Conservation (phyloP, 2,329 filamentous ascomycete genomes). For the Hymenoscyphus salicellus region DNA sequence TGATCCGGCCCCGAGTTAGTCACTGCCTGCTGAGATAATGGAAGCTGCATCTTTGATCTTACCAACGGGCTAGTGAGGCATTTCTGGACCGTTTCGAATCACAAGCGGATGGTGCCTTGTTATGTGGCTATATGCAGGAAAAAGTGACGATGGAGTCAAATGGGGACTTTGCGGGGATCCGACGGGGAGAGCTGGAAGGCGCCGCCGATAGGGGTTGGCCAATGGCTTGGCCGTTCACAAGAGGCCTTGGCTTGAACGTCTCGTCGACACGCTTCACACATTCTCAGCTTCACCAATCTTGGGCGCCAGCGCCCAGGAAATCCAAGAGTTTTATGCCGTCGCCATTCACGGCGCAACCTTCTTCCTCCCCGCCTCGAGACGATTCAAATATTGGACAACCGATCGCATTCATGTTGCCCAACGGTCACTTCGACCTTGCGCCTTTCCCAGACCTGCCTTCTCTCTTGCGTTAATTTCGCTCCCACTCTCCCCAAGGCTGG, state of each 20-base stretch:
- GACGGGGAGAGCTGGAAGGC: not conserved
- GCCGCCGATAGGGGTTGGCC: not conserved
- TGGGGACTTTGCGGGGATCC: conserved; percentile 2
- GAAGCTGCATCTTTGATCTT: not conserved
- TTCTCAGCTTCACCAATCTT: not conserved
- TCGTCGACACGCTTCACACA: not conserved
- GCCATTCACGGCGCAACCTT: not conserved
- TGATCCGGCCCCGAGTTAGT: not conserved
- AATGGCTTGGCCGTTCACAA: not conserved
- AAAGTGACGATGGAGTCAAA: not conserved
- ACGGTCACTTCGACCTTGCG: not conserved
- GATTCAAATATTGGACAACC: not conserved
- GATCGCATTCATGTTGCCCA: not conserved
- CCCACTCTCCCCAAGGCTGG: not conserved
- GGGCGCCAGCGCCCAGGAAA: not conserved
- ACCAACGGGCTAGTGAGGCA: not conserved
- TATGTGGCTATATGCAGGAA: not conserved
- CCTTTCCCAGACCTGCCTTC: not conserved
- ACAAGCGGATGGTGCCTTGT: not conserved
- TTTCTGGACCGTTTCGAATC: not conserved
- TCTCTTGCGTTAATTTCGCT: not conserved
- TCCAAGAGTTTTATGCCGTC: not conserved
- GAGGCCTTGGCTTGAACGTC: not conserved
- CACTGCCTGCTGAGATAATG: not conserved
- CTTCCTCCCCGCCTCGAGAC: not conserved